Evolutionary conservation across 192 early-diverging fungal species (phyloP), one percentile per base, ranked within the genome.

Genomic region (Haplosporangium gracile): DNA sequence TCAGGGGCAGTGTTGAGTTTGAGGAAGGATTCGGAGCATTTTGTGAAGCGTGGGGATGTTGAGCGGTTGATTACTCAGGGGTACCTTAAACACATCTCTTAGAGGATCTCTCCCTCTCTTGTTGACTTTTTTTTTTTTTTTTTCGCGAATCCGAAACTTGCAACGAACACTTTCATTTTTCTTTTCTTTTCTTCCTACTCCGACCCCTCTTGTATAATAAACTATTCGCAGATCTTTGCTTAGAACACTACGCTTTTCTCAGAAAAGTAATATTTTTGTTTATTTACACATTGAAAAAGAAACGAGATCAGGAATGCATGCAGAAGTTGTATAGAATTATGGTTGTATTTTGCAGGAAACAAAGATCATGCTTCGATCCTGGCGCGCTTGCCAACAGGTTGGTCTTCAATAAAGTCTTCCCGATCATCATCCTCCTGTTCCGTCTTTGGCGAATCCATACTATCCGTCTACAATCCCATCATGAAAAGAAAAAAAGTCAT

Each of bases 41-140:
- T 96, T 80, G 90, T 99, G 74, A 87, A 93, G 75, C 90, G 97
- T 13, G 92, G 97, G 0, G 98, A 99, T 82, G 95, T 99, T 6
- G 97, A 99, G 85, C 91, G 93, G 36, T 89, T 99, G 75, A 96
- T 99, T 68, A 93, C 91, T 2, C 93, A 93, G 42, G 98, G 98
- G 0, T 96, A 96, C 82, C 88, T 98, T 32, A 91, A 93, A 53
- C 97, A 98, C 75, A 90, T 97, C 18, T 81, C 79, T 32, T 89
- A 76, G 55, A 45, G 2, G 34, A 13, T 15, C 32, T 42, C 34
- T 75, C 60, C 22, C 36, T 36, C 36, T 36, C 36, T 36, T 36
- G 36, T 36, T 53, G n/a, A n/a, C n/a, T 36, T 42, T 60, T 40
- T 63, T 18, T 36, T 76, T 24, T 68, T 76, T 4, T 26, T 68